Base-by-base conservation (phyloP, 2,329 filamentous ascomycete genomes). In the Cryphonectria japonica region DNA sequence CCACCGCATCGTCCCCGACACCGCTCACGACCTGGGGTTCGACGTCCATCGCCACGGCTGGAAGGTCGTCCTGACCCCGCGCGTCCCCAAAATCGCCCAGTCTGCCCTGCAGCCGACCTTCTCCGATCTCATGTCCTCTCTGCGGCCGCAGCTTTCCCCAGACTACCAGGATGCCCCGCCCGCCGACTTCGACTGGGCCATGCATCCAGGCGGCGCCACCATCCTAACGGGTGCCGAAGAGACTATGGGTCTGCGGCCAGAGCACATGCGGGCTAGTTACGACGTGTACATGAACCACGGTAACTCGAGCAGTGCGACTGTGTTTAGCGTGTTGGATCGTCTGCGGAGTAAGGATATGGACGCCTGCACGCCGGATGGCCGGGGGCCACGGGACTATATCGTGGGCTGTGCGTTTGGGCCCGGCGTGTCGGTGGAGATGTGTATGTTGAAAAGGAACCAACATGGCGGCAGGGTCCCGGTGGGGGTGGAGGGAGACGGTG, bases 371-470 rank as follows among this genome's bases (percentile, higher is more conserved):
- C 86, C 87, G 0, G 83, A 78, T 1, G 86, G 85, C 2, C 81
- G 80, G 22, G 79, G 80, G 67, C 75, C 75, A 1, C 84, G 85
- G 50, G 88, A 92, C 63, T 87, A 89, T 70, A 85, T 93, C 6
- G 85, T 92, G 1, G 90, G 88, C 1, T 91, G 89, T 74, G 91
- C 90, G 1, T 93, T 93, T 76, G 91, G 91, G 0, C 91, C 91
- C 0, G 91, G 91, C 0, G 89, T 93, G 74, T 79, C 87, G 6
- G 85, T 92, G 41, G 91, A 93, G 80, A 91, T 91, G 86, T 90
- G 88, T 77, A 84, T 92, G 80, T 78, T 93, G 75, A 89, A 85
- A 80, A 82, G 88, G 59, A 82, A 83, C 82, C 76, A 75, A 73
- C 41, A 54, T 68, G 7, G 22, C 39, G 77, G 46, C 22, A 4